These are phyloP conservation scores for Rhodotorula kratochvilovae DNA, from an alignment of 768 basidiomycete species.

Conservation along the genomic window DNA sequence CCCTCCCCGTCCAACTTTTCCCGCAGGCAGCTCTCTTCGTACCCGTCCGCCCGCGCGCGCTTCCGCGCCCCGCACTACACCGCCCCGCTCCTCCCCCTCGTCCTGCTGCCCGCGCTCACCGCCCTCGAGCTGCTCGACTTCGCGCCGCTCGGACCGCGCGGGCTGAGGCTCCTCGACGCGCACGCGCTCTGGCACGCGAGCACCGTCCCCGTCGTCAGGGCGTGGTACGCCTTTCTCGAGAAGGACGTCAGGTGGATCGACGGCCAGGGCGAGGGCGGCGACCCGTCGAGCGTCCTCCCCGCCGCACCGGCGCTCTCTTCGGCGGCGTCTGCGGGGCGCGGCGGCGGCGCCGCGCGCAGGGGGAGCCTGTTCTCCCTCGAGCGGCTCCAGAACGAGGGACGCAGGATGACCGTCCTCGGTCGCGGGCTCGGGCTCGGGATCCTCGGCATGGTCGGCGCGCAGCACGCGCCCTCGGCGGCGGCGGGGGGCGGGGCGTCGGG, in stretches of 20 bases:
- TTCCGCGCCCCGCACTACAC: conserved; percentile 44
- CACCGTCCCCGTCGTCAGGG: conserved; percentile 68
- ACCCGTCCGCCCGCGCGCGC: conserved; percentile 53
- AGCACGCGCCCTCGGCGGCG: not conserved
- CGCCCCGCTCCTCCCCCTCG: conserved; percentile 52
- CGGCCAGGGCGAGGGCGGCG: conserved; percentile 23
- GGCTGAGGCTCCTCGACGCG: conserved; percentile 71
- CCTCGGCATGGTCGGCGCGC: not conserved
- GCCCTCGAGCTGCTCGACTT: conserved; percentile 87
- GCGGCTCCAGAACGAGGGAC: not conserved
- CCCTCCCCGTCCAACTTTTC: conserved; percentile 52
- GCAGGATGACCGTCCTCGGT: not conserved
- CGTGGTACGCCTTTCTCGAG: conserved; percentile 82
- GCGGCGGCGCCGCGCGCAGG: not conserved
- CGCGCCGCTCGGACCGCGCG: conserved; percentile 54
- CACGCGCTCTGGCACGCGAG: conserved; percentile 89
- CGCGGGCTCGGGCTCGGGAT: conserved; percentile 7
- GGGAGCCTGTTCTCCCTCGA: not conserved
- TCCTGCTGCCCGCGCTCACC: conserved; percentile 68
- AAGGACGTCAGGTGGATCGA: conserved; percentile 57
- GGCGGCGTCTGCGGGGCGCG: not conserved
- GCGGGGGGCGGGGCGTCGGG: not conserved
- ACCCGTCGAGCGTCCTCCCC: conserved; percentile 4
- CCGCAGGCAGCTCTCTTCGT: conserved; percentile 32
- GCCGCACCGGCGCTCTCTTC: not conserved